Evolutionary conservation across 2,329 filamentous ascomycete species (phyloP).

Genomic region (Beauveria rudraprayagi): DNA sequence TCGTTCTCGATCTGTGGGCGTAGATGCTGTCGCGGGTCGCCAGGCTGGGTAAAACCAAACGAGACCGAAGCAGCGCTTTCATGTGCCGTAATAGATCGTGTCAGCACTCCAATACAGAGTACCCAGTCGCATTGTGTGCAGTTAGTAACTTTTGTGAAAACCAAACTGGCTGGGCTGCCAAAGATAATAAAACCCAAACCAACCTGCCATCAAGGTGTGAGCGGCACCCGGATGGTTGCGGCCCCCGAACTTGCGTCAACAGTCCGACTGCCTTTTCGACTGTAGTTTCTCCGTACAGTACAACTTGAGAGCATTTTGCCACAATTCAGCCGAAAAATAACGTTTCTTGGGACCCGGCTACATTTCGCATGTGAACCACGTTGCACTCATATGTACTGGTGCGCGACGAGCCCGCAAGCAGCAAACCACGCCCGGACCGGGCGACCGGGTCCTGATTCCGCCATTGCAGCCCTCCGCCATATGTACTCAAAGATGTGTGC

Average conservation of each 20-base stretch:
- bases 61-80: not conserved
- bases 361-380: too few relatives aligned
- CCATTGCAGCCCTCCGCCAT: too few relatives aligned
- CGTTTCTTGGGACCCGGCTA: too few relatives aligned
- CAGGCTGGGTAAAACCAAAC: not conserved
- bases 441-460: too few relatives aligned
- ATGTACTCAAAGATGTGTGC: too few relatives aligned
- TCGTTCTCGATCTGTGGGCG: constrained; percentile 9
- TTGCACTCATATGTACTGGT: too few relatives aligned
- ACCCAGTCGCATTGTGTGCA: not conserved
- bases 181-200: not conserved
- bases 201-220: not conserved
- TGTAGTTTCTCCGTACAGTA: not conserved
- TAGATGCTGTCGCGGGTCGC: not conserved
- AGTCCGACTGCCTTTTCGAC: not conserved
- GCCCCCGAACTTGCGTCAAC: not conserved
- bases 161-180: too few relatives aligned
- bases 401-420: too few relatives aligned
- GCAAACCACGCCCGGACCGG: too few relatives aligned
- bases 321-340: not conserved
- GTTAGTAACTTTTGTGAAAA: not conserved
- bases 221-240: not conserved
- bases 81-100: not conserved
- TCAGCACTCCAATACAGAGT: not conserved
- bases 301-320: not conserved